A percentile compares a stretch with the other conserved stretches of the same genome.
Conservation (phyloP, 2,329 filamentous ascomycete species). For the Paracoccidioides brasiliensis region DNA sequence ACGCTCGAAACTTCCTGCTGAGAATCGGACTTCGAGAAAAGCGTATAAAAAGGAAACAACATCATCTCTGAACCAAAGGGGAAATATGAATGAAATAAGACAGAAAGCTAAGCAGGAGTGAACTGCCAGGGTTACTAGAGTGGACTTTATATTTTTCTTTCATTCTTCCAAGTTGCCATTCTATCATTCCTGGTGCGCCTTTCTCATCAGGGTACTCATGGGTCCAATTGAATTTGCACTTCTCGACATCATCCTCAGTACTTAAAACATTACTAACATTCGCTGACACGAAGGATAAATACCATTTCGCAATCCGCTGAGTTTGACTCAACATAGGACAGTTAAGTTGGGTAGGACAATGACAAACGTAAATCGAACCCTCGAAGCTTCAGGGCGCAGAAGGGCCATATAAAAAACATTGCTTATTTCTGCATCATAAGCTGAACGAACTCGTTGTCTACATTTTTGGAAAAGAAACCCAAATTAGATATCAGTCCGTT, state of each 20-base stretch:
- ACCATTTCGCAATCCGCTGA: neutral
- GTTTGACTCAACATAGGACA: neutral
- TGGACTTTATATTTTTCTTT: neutral
- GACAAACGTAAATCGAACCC: neutral
- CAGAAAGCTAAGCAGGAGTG: neutral
- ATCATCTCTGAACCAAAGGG: neutral
- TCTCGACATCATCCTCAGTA: neutral
- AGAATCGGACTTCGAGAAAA: neutral
- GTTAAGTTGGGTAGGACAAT: neutral
- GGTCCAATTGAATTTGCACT: neutral
- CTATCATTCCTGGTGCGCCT: constrained; percentile 2
- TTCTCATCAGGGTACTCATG: neutral
- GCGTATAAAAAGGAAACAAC: neutral
- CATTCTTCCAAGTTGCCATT: neutral
- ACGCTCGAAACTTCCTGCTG: no score
- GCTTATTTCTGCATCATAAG: constrained; percentile 90
- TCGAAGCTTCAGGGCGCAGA: neutral
- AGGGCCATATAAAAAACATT: neutral
- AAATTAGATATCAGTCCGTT: constrained; percentile 1
- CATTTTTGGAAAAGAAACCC: neutral
- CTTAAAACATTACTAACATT: neutral
- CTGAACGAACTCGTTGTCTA: constrained; percentile 87
- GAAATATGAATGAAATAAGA: no score
- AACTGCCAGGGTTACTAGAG: neutral
- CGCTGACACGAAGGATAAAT: neutral